Evolutionary conservation across 1,284 basidiomycete species (phyloP), one percentile per base, ranked within the genome.

Genomic region (Ustilago loliicola): DNA sequence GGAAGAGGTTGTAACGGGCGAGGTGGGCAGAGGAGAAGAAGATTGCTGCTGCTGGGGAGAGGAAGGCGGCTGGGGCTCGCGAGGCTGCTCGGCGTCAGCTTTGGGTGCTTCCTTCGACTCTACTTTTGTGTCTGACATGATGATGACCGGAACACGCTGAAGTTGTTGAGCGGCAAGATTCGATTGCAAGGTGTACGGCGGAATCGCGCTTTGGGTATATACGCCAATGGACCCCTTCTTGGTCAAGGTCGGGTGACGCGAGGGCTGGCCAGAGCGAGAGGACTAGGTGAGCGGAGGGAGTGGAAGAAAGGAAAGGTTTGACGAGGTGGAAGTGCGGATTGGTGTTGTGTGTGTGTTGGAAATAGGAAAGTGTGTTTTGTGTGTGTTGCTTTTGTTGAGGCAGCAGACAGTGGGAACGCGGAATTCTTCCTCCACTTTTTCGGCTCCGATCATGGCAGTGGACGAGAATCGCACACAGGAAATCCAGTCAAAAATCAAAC

Each of bases 361-460:
- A 42, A 34, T 58, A n/a, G 32, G 36, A 10, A 3, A 38, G 36
- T 38, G 34, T 42, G 36, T 61, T 55, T 34, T 21, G 45, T 55
- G 38, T 48, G 48, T 30, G 55, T 53, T 52, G 40, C 47, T 25
- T 56, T 55, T 32, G 32, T 60, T 55, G 38, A 55, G 54, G 50
- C 66, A 52, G 56, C 38, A 50, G 25, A 50, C 48, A 29, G 25
- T 50, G 48, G 29, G 23, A 55, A 52, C 45, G 56, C 61, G 56
- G 19, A 8, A 13, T 56, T 60, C 53, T 56, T 57, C 57, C 67
- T 70, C 61, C 67, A 70, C 67, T 61, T 70, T 45, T 50, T 70
- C 67, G 67, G 67, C 36, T 70, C 67, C 67, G 67, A 64, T 64
- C 52, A 40, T 17, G 19, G 19, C n/a, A 45, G 42, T 21, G 21